Conservation (phyloP, 2,329 filamentous ascomycete species). For the Venturiaceae sp. region DNA sequence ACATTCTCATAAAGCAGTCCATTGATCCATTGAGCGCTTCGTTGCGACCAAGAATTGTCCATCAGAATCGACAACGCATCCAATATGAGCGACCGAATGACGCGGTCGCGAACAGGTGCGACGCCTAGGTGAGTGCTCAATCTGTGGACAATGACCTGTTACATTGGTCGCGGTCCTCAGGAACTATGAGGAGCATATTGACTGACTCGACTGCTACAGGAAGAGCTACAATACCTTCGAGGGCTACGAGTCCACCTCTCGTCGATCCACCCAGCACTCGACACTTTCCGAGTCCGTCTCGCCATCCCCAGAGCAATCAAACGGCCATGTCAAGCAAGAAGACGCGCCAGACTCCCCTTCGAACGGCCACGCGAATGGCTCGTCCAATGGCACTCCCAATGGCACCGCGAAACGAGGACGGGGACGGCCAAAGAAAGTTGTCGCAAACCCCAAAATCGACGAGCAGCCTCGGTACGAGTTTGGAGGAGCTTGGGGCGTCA, state of each 20-base stretch:
- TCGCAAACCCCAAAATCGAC: constrained; percentile 25
- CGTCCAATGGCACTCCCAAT: constrained; percentile 14
- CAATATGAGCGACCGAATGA: constrained; percentile 14
- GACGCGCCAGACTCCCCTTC: constrained; percentile 23
- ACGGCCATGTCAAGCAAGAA: constrained; percentile 11
- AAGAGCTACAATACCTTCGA: neutral
- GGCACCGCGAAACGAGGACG: constrained; percentile 5
- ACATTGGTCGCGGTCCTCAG: neutral
- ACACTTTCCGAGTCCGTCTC: constrained; percentile 29
- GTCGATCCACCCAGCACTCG: constrained; percentile 41
- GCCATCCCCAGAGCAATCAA: neutral
- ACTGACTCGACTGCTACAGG: neutral
- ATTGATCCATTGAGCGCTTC: neutral
- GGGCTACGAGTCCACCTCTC: constrained; percentile 22
- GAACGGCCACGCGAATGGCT: constrained; percentile 9
- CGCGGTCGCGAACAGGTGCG: constrained; percentile 38
- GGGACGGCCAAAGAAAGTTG: constrained; percentile 9
- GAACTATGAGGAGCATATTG: neutral
- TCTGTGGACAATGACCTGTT: neutral
- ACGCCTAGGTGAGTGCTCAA: constrained; percentile 32
- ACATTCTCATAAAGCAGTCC: no score
- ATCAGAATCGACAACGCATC: neutral
- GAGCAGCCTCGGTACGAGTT: constrained; percentile 61
- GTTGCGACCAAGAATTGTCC: neutral
- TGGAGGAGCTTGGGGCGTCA: constrained; percentile 72